Conservation (phyloP, 2,329 filamentous ascomycete genomes). For the Stemphylium vesicarium region DNA sequence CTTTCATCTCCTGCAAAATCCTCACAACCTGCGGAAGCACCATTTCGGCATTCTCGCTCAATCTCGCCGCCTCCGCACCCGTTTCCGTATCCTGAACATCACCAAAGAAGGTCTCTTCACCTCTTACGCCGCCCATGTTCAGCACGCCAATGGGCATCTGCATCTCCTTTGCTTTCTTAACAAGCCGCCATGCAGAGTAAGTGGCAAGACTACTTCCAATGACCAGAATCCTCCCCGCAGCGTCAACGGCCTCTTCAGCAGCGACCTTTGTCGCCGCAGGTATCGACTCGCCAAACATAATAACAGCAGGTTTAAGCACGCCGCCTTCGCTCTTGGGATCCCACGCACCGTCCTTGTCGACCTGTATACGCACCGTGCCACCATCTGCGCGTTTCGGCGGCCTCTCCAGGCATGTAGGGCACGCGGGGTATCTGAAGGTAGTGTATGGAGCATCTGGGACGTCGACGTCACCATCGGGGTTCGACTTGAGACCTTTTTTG, state of each 20-base stretch:
- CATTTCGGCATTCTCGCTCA: conserved; percentile 50
- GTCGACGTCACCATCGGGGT: conserved; percentile 95
- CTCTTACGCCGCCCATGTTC: conserved; percentile 84
- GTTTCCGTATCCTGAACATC: conserved; percentile 56
- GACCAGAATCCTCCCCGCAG: conserved; percentile 73
- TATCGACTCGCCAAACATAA: conserved; percentile 97
- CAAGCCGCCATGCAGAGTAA: conserved; percentile 91
- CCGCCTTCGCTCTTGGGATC: conserved; percentile 61
- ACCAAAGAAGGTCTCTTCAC: conserved; percentile 75
- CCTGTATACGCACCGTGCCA: conserved; percentile 62
- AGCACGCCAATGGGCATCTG: conserved; percentile 86
- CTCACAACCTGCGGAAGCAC: conserved; percentile 42
- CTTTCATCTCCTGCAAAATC: conserved; percentile 28
- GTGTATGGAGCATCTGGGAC: conserved; percentile 85
- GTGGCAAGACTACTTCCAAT: conserved; percentile 91
- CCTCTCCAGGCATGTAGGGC: conserved; percentile 75
- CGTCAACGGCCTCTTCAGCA: conserved; percentile 81
- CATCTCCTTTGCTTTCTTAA: conserved; percentile 79
- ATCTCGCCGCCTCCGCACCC: conserved; percentile 49
- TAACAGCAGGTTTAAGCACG: conserved; percentile 88
- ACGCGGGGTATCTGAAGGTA: conserved; percentile 89
- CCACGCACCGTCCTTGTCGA: conserved; percentile 85
- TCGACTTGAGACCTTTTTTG: conserved; percentile 76
- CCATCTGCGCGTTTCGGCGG: conserved; percentile 66
- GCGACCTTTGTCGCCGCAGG: conserved; percentile 69